Conservation (phyloP, 257 asterid species). For the Solanum piurae region DNA sequence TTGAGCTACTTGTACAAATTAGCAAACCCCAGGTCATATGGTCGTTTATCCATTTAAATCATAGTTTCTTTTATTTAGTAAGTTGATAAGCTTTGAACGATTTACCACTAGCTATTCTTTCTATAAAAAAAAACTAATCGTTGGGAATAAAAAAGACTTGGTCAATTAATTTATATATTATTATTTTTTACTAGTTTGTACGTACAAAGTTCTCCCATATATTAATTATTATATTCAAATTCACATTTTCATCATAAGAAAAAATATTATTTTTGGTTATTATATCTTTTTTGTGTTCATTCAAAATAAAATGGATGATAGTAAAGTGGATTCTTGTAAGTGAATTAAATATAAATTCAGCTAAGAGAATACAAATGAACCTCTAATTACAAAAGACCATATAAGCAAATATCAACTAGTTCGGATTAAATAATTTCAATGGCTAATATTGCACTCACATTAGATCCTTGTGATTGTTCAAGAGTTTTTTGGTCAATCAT, state of each 20-base stretch:
- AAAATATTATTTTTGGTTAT: too few species aligned
- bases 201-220: neutral
- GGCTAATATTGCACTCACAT: neutral
- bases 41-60: neutral
- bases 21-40: neutral
- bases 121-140: neutral
- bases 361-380: neutral
- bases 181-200: too few species aligned
- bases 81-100: neutral
- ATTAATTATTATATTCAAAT: too few species aligned
- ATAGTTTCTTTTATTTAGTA: too few species aligned
- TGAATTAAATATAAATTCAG: neutral
- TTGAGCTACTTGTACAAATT: neutral
- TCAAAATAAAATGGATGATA: neutral
- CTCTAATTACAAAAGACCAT: neutral
- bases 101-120: neutral
- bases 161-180: neutral
- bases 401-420: neutral
- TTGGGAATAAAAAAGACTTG: neutral
- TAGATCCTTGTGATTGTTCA: neutral
- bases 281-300: neutral
- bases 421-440: neutral
- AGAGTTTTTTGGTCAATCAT: neutral
- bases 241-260: neutral
- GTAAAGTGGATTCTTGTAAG: neutral